Percentiles rank a stretch among this genome's conserved stretches.
These are phyloP conservation scores for Nigrospora sphaerica DNA, from an alignment of 2,329 filamentous ascomycete genomes.

Conservation along the genomic window DNA sequence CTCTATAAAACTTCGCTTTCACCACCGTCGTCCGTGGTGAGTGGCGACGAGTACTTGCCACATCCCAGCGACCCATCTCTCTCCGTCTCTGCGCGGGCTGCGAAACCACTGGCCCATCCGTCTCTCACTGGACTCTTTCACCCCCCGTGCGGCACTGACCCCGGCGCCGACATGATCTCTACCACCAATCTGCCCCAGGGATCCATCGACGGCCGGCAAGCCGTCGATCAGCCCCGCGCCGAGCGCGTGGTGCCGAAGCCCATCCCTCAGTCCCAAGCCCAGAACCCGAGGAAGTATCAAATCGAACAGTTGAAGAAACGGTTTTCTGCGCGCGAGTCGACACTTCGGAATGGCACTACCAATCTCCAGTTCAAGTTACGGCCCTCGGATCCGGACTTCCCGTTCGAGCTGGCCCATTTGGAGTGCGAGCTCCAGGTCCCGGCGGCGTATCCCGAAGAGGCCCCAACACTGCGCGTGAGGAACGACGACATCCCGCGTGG, in stretches of 20 bases:
- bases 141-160: no score
- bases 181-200: conserved; percentile 19
- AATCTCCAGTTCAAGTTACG: conserved; percentile 57
- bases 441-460: conserved; percentile 48
- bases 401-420: conserved; percentile 65
- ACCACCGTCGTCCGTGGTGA: no score
- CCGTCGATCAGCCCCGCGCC: conserved; percentile 33
- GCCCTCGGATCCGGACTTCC: conserved; percentile 79
- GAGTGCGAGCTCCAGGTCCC: conserved; percentile 64
- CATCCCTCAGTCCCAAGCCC: conserved; percentile 53
- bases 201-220: conserved; percentile 32
- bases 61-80: neutral
- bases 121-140: no score
- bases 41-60: no score
- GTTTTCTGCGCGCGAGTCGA: conserved; percentile 44
- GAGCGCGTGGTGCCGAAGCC: conserved; percentile 57
- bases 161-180: conserved; percentile 28
- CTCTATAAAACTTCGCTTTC: no score
- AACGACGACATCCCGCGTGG: conserved; percentile 65
- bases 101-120: no score
- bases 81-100: no score
- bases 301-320: conserved; percentile 64
- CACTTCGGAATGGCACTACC: conserved; percentile 38
- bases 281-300: conserved; percentile 68
- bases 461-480: conserved; percentile 53